Percentiles rank a stretch among this genome's conserved stretches.
Evolutionary conservation across 345 rosid species (phyloP).

Genomic region (Lumnitzera littorea): DNA sequence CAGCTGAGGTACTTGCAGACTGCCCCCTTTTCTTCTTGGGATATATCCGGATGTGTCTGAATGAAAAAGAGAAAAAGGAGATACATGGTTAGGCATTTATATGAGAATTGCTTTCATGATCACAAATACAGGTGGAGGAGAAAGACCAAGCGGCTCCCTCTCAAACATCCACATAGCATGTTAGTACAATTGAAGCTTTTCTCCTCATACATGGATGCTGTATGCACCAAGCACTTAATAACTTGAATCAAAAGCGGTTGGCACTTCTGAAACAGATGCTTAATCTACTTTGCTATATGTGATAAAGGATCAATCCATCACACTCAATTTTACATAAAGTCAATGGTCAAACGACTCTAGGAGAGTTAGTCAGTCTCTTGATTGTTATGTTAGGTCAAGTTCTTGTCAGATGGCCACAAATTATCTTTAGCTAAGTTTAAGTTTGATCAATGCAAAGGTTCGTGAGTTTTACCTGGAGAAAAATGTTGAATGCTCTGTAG

Average conservation of each 20-base stretch:
- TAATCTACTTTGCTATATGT: neutral
- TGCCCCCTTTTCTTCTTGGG: constrained; percentile 56
- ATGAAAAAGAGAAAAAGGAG: constrained; percentile 1
- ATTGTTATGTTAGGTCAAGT: no score
- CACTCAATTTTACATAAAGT: no score
- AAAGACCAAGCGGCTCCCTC: no score
- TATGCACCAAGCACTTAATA: no score
- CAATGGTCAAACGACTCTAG: no score
- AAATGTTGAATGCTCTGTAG: constrained; percentile 51
- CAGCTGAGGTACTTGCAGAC: constrained; percentile 70
- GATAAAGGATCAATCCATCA: neutral
- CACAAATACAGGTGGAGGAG: no score
- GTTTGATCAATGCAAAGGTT: neutral
- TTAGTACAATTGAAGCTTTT: no score
- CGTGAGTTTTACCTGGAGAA: constrained; percentile 40
- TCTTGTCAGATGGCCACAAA: neutral
- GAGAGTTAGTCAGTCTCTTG: no score
- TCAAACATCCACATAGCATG: no score
- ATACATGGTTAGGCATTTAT: neutral
- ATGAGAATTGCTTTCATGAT: no score
- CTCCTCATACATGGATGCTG: no score
- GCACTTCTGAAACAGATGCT: neutral
- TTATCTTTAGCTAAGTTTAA: neutral
- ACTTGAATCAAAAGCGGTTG: neutral
- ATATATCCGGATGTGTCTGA: constrained; percentile 44